phyloP scores from a whole-genome alignment of 208 protist species.

The Wallacemonas sp. region DNA sequence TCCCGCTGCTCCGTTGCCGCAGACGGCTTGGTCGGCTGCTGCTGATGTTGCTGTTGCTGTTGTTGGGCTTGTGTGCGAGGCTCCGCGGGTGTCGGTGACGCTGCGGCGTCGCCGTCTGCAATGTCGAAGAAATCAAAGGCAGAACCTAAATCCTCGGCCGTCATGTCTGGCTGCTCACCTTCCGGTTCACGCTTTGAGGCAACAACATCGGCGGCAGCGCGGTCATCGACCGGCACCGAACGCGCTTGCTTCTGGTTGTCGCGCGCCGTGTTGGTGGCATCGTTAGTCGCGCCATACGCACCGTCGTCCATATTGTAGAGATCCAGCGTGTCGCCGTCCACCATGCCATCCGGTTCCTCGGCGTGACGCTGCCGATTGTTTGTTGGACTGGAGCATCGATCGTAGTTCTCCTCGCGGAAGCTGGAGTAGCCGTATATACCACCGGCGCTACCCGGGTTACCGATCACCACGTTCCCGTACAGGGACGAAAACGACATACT shows the following conservation, averaged over 20 bases:
- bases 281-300: not conserved
- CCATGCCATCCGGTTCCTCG: not conserved
- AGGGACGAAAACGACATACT: not conserved
- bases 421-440: slow-evolving; percentile 3
- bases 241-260: no score
- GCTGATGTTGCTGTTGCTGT: not conserved
- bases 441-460: not conserved
- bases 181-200: no score
- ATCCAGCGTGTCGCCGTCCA: not conserved
- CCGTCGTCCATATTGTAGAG: not conserved
- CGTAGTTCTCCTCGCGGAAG: not conserved
- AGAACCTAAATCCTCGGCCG: not conserved
- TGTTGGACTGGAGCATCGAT: not conserved
- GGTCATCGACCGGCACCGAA: no score
- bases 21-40: not conserved
- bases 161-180: no score
- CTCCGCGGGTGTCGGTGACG: not conserved
- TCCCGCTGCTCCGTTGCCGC: no score
- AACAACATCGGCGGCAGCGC: no score
- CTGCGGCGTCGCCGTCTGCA: not conserved
- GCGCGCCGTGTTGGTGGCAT: not conserved
- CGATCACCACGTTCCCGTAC: slow-evolving; percentile 2
- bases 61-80: not conserved
- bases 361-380: no score
- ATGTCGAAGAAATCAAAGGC: not conserved